Percentiles rank a stretch among this genome's conserved stretches.
phyloP scores from a whole-genome alignment of 352 stramenopile species.

The Plasmopara viticola region DNA sequence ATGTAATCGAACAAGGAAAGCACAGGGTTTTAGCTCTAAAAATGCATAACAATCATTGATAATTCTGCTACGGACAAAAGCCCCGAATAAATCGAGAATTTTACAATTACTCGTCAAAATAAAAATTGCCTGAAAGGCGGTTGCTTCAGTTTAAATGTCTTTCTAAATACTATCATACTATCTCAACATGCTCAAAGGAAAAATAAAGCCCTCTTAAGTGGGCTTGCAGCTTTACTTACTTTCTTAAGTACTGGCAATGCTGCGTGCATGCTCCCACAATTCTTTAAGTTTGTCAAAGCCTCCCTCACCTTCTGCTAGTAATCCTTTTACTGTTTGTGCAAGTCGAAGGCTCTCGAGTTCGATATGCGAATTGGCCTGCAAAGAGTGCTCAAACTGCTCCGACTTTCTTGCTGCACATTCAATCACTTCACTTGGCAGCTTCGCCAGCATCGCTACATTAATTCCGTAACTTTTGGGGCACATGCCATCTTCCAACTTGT shows the following conservation, averaged over 20 bases:
- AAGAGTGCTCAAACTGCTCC: slow-evolving; percentile 82
- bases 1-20: too few species aligned
- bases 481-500: slow-evolving; percentile 94
- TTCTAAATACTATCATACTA: too few species aligned
- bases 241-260: not conserved
- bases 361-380: slow-evolving; percentile 37
- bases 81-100: too few species aligned
- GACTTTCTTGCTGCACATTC: slow-evolving; percentile 87
- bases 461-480: slow-evolving; percentile 99
- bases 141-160: too few species aligned
- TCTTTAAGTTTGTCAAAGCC: slow-evolving; percentile 28
- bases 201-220: too few species aligned
- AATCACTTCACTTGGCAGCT: slow-evolving; percentile 94
- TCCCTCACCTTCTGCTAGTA: slow-evolving; percentile 26
- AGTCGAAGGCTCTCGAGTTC: slow-evolving; percentile 21
- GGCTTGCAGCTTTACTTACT: too few species aligned
- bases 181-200: too few species aligned
- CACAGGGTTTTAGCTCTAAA: too few species aligned
- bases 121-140: too few species aligned
- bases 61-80: too few species aligned
- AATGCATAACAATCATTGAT: too few species aligned
- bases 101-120: too few species aligned
- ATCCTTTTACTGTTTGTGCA: slow-evolving; percentile 19
- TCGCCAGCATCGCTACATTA: slow-evolving; percentile 97
- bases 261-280: slow-evolving; percentile 26